Evolutionary conservation across 257 asterid genomes (phyloP), one percentile per base, ranked within the genome.

Genomic region (Ilex asprella): DNA sequence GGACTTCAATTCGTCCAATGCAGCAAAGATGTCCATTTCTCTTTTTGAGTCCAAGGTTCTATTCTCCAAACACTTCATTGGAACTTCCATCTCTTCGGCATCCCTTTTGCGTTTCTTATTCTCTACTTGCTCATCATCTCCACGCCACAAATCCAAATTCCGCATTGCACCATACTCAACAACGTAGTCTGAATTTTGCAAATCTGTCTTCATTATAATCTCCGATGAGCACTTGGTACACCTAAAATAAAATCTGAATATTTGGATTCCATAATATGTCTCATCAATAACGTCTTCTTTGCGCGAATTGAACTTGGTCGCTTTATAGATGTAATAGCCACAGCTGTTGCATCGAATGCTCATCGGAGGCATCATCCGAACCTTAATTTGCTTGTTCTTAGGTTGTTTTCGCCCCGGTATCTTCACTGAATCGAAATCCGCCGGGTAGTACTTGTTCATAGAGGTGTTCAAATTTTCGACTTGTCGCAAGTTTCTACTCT

Each of bases 291-390:
- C 98, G 51, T 86, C 95, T 67, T 91, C 98, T 73, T 88, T 86
- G 54, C 95, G 84, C 7, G 97, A 88, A 75, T 91, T 91, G 75
- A 91, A 91, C 49, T 86, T 88, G 12, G 96, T 86, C 3, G 93
- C 95, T 72, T 86, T 84, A 59, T 88, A 86, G 1, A 89, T 89
- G 65, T 88, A 91, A 61, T 88, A 86, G 0, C 95, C 97, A 60
- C 95, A 88, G 5, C 93, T 88, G 10, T 63, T 81, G 35, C 98
- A 84, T 0, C 95, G 83, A 16, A 91, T 82, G 67, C 96, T 84
- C 95, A 88, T 91, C 0, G 98, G 98, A 71, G 86, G 90, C 97
- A 86, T 91, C 95, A 88, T 91, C 8, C 98, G 81, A 16, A 91
- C 93, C 55, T 74, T 81, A 70, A 91, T 86, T 75, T 88, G 97